Evolutionary conservation across 805 yeast species (phyloP), one percentile per base, ranked within the genome.

Genomic region (Saturnispora sekii): DNA sequence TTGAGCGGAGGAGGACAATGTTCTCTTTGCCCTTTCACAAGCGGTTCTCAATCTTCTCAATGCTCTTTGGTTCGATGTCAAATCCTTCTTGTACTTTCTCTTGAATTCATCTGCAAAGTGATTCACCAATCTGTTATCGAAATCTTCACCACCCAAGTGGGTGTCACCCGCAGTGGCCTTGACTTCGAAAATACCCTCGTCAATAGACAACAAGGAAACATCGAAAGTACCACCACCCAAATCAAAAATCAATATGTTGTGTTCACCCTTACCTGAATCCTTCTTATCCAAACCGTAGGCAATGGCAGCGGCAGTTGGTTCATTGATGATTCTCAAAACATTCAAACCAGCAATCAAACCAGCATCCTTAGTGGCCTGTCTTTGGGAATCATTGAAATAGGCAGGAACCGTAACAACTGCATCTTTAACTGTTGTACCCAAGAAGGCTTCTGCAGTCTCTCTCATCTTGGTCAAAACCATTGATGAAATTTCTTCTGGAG

Each of bases 151-250:
- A 77, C 97, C 97, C 75, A 86, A 81, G 70, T 82, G 90, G 48
- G 90, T 85, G 65, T 88, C 85, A 67, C 84, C 87, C 48, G 86
- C 87, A 51, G 96, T 87, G 59, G 96, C 94, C 77, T 87, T 87
- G 62, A 87, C 96, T 65, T 88, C 88, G 76, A 87, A 87, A 63
- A 87, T 88, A 81, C 96, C 96, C 62, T 90, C 96, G 67, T 88
- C 90, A 66, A 87, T 86, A 66, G 85, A 79, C 61, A 87, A 76
- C 57, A 87, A 74, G 43, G 96, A 88, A 53, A 88, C 96, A 86
- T 87, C 96, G 72, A 87, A 87, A 62, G 96, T 87, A 76, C 96
- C 96, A 72, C 96, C 96, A 79, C 96, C 96, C 63, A 87, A 76
- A 71, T 87, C 96, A 76, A 87, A 87, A 62, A 87, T 87, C 63